Evolutionary conservation across 2,329 filamentous ascomycete species (phyloP), one percentile per base, ranked within the genome.

Genomic region (Penicillium sp.): DNA sequence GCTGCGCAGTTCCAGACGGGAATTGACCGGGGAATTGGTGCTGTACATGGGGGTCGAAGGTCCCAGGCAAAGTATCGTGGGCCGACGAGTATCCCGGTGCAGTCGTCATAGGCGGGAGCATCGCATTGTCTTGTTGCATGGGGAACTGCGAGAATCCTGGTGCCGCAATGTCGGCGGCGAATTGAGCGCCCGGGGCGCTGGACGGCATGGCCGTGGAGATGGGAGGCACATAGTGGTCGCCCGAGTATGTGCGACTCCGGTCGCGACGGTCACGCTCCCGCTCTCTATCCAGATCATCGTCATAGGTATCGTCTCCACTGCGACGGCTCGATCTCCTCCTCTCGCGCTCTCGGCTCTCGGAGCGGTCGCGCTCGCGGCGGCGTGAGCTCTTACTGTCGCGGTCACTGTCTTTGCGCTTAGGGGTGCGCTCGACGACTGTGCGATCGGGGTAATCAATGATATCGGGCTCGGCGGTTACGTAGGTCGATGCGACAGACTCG

Each of bases 11-110:
- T 12, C 77, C 73, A 6, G 73, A 64, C 17, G 84, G 83, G 60
- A 85, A 80, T 70, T 87, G 85, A 53, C 85, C 85, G 6, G 85
- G 86, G 67, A 88, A 88, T 68, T 88, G 86, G 67, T 84, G 80
- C 38, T 80, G 75, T 35, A 86, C 78, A 69, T 85, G 82, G 35
- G 83, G 77, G 54, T 82, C 80, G 65, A 79, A 78, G 6, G 68
- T 63, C 10, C 65, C 63, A 49, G 74, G 69, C 6, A 70, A 66
- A 38, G 61, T 50, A 12, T 65, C 67, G 40, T 73, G 71, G 44
- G 64, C 68, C 6, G 70, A 65, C 17, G 68, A 65, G 10, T 55
- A 15, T 19, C 38, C 53, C 22, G 53, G 35, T 5, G 37, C n/a
- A 17, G 26, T 44, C 6, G 53, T 30, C 13, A 68, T 62, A 58